These are phyloP conservation scores for Fusarium nelsonii DNA, from an alignment of 2,329 filamentous ascomycete genomes.

Conservation along the genomic window DNA sequence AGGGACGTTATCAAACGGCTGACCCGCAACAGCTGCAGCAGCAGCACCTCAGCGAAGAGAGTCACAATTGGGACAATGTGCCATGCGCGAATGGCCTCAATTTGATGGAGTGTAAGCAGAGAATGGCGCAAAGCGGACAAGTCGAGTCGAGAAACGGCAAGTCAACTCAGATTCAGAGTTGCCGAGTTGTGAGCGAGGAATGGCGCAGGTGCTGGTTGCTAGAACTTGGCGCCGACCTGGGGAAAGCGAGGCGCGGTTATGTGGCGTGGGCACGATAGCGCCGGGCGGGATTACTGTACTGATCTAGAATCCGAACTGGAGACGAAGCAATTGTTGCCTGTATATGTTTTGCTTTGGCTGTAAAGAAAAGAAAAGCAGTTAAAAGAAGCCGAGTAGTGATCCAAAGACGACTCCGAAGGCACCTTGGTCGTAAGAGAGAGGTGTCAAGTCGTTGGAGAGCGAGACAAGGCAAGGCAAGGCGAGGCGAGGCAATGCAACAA, in stretches of 20 bases:
- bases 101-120: constrained; percentile 9
- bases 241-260: constrained; percentile 39
- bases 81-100: constrained; percentile 46
- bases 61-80: constrained; percentile 41
- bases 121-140: constrained; percentile 15
- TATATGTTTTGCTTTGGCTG: constrained; percentile 1
- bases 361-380: constrained; percentile 10
- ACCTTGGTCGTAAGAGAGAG: constrained; percentile 10
- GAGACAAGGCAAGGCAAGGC: constrained; percentile 1
- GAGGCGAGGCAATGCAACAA: constrained; percentile 4
- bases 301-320: constrained; percentile 29
- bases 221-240: constrained; percentile 23
- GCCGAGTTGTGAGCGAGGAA: constrained; percentile 34
- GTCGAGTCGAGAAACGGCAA: neutral
- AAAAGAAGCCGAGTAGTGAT: neutral
- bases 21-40: constrained; percentile 54
- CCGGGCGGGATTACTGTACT: constrained; percentile 38
- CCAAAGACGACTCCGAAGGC: neutral
- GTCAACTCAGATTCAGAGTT: constrained; percentile 34
- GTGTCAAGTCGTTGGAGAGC: constrained; percentile 11
- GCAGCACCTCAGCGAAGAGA: constrained; percentile 50
- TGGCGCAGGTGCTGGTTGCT: constrained; percentile 25
- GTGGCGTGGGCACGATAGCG: constrained; percentile 47
- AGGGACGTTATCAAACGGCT: constrained; percentile 41
- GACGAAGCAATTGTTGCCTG: constrained; percentile 9